phyloP scores from a whole-genome alignment of 177 flowering plant genomes.

The Vitis hybrid region DNA sequence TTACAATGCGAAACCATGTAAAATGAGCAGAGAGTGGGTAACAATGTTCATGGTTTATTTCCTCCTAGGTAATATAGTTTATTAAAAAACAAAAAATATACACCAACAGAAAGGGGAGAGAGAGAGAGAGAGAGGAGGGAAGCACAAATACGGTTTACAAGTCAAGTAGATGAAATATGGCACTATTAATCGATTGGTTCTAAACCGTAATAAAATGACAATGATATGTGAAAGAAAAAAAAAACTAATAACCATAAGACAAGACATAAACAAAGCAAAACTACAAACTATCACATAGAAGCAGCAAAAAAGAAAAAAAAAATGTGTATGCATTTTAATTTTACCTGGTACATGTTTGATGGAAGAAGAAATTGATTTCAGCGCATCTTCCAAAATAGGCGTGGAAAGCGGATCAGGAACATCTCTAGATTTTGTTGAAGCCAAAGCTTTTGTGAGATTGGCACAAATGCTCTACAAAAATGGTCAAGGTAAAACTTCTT shows the following conservation, averaged over 20 bases:
- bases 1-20: background rate
- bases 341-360: conserved; percentile 34
- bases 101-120: too few relatives aligned
- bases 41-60: background rate
- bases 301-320: background rate
- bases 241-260: background rate
- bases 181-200: background rate
- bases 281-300: background rate
- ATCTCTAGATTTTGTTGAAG: conserved; percentile 20
- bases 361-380: conserved; percentile 21
- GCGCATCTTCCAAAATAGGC: conserved; percentile 4
- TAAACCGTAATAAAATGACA: background rate
- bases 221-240: background rate
- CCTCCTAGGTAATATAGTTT: too few relatives aligned
- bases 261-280: background rate
- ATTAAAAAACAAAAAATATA: too few relatives aligned
- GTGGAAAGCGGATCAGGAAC: conserved; percentile 6
- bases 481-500: background rate
- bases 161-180: background rate
- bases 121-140: too few relatives aligned
- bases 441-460: conserved; percentile 24
- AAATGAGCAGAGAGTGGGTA: background rate
- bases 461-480: conserved; percentile 35
- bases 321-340: background rate
- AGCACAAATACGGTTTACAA: background rate